These are phyloP conservation scores for Naganishia sp. DNA, from an alignment of 1,284 basidiomycete genomes.

Conservation along the genomic window DNA sequence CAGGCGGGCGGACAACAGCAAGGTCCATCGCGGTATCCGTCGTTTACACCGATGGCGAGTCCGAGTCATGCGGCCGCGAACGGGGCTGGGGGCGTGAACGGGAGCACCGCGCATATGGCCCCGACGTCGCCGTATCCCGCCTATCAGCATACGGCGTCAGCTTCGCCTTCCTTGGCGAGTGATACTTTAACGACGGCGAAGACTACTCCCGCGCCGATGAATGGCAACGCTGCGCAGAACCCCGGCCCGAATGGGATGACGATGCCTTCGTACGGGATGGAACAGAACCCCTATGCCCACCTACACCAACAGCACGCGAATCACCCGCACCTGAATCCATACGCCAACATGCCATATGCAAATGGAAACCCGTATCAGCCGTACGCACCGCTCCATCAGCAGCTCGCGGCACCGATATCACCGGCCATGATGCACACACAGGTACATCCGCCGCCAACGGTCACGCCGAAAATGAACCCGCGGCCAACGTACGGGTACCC, in stretches of 20 bases:
- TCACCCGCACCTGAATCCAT: constrained; percentile 23
- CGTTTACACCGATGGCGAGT: constrained; percentile 5
- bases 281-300: constrained; percentile 26
- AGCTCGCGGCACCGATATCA: not conserved
- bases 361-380: constrained; percentile 16
- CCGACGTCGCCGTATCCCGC: constrained; percentile 15
- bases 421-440: constrained; percentile 15
- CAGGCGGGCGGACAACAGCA: constrained; percentile 1
- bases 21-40: not conserved
- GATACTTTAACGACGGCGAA: not conserved
- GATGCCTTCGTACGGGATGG: not conserved
- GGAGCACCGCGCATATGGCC: not conserved
- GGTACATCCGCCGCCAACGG: constrained; percentile 2
- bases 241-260: not conserved
- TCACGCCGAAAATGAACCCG: constrained; percentile 18
- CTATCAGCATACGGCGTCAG: constrained; percentile 5
- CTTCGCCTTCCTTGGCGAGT: constrained; percentile 3
- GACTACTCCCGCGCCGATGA: not conserved
- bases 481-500: constrained; percentile 16
- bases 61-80: not conserved
- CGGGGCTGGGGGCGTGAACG: not conserved
- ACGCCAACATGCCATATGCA: constrained; percentile 10
- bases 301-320: constrained; percentile 20
- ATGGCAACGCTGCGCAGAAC: not conserved
- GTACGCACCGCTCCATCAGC: constrained; percentile 13